Evolutionary conservation across 1,284 basidiomycete genomes (phyloP), one percentile per base, ranked within the genome.

Genomic region (Cutaneotrichosporon sp.): DNA sequence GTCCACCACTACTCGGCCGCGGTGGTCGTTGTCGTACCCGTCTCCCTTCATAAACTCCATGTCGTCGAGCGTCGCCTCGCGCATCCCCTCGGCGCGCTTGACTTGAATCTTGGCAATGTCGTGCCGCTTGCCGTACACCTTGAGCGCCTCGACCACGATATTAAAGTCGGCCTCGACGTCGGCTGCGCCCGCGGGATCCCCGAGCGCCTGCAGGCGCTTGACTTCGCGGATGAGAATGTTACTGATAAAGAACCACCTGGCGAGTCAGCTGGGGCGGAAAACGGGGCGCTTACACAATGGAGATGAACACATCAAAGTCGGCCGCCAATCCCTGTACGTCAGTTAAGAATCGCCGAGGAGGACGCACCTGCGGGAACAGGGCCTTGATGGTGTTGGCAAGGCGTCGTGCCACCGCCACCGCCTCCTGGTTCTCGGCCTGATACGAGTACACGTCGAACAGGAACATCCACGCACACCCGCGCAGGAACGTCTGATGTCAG

Each of bases 391-490:
- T 68, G 11, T 54, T 58, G 0, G 66, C 64, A 47, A 77, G 50
- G 10, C 73, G 58, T 29, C 71, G 57, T 0, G 75, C 75, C 1
- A 75, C 68, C 13, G 66, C 66, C 5, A 77, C 69, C 0, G 75
- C 69, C 20, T 60, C 57, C 1, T 55, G 63, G 43, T 77, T 77
- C 22, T 70, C 69, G 7, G 67, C 64, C 13, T 64, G 69, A 51
- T 69, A 76, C 4, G 69, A 63, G 53, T 63, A 74, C 14, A 75
- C 70, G 50, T 77, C 75, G 24, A 69, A 72, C 6, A 76, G 56
- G 65, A 75, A 76, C 75, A 77, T 77, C 74, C 74, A 75, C 1
- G 73, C 65, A 50, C 72, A 73, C 16, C 75, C 75, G 2, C 75
- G 55, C 24, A 76, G 64, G 55, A 75, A 72, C 27, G 73, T 70